Conservation (phyloP, 768 basidiomycete genomes). For the Lentinus brumalis region DNA sequence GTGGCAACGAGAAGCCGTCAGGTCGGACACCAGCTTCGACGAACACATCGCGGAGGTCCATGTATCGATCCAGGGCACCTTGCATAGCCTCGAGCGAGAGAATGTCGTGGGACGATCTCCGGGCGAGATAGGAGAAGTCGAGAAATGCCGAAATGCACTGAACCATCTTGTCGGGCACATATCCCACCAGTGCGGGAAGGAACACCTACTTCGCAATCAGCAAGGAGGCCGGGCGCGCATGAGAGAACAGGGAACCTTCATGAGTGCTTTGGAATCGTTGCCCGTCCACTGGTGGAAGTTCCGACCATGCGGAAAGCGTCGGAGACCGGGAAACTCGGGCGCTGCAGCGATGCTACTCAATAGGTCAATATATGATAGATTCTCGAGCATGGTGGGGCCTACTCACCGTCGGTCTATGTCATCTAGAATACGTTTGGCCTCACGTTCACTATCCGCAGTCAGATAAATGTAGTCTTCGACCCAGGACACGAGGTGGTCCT, state of each 20-base stretch:
- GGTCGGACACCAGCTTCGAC: background rate
- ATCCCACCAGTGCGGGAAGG: constrained; percentile 22
- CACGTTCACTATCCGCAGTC: background rate
- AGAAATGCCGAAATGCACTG: constrained; percentile 16
- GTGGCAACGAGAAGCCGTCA: constrained; percentile 14
- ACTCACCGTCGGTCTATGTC: constrained; percentile 18
- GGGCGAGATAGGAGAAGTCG: constrained; percentile 29
- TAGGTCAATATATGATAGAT: background rate
- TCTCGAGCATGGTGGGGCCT: too few species aligned
- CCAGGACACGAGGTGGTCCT: constrained; percentile 25
- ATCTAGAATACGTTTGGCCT: constrained; percentile 1
- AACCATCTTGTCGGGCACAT: constrained; percentile 20
- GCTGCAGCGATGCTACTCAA: constrained; percentile 23
- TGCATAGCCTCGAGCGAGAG: background rate
- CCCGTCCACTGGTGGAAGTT: constrained; percentile 32
- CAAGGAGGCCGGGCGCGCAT: background rate
- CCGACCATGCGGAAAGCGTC: constrained; percentile 25
- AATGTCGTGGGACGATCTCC: background rate
- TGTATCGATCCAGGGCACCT: constrained; percentile 13
- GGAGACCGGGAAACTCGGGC: constrained; percentile 21
- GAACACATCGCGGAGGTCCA: constrained; percentile 19
- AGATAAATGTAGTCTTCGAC: constrained; percentile 16
- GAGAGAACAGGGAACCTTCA: constrained; percentile 23
- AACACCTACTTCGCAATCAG: constrained; percentile 20
- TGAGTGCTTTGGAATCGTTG: constrained; percentile 30